Evolutionary conservation across 169 alveolate species (phyloP).

Genomic region (Pseudocohnilembus persalinus): DNA sequence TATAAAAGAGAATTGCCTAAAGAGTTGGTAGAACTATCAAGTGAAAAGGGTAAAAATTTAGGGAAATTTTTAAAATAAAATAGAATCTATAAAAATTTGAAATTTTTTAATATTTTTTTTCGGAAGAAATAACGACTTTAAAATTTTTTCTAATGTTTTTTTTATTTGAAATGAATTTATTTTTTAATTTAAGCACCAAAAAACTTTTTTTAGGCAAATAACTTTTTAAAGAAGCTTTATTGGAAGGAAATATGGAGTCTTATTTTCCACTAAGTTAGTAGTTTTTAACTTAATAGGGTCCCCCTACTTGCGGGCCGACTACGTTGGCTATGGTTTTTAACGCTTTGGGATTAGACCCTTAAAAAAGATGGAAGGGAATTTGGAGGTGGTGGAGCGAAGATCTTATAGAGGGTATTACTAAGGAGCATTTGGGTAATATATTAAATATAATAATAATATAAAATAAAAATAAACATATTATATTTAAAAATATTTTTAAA

Average conservation of each 20-base stretch:
- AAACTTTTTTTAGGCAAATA: slow-evolving; percentile 37
- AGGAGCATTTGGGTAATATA: too few relatives aligned
- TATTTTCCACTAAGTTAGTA: slow-evolving; percentile 59
- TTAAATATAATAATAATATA: not conserved
- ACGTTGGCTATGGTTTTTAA: slow-evolving; percentile 64
- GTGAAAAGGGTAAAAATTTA: slow-evolving; percentile 21
- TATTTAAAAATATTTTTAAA: too few relatives aligned
- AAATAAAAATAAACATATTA: slow-evolving; percentile 4
- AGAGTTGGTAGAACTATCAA: slow-evolving; percentile 5
- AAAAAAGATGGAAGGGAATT: slow-evolving; percentile 69
- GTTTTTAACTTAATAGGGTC: slow-evolving; percentile 61
- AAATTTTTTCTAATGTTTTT: not conserved
- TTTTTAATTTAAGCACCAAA: not conserved
- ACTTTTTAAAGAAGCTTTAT: slow-evolving; percentile 47
- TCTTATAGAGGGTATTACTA: slow-evolving; percentile 46
- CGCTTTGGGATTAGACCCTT: slow-evolving; percentile 65
- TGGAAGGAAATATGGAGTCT: slow-evolving; percentile 51
- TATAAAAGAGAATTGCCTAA: slow-evolving; percentile 43
- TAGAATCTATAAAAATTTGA: too few relatives aligned
- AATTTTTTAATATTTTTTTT: too few relatives aligned
- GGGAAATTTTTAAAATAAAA: not conserved
- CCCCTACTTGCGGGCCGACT: slow-evolving; percentile 72
- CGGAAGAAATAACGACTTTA: not conserved
- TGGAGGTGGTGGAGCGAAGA: slow-evolving; percentile 78
- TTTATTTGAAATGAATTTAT: not conserved